These are phyloP conservation scores for Gautieria morchelliformis DNA, from an alignment of 768 basidiomycete genomes.

Conservation along the genomic window DNA sequence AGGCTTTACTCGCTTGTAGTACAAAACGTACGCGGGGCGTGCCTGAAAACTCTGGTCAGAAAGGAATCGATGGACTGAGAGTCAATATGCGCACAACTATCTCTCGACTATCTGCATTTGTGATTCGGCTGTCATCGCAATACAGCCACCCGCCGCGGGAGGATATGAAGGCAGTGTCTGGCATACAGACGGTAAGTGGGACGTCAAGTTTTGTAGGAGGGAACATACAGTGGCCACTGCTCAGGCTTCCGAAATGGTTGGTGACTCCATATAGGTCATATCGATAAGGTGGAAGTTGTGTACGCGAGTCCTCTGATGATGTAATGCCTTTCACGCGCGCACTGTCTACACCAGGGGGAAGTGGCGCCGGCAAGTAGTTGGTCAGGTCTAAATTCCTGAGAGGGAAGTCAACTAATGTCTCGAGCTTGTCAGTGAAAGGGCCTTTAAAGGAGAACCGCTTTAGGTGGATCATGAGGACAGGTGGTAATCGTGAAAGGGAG, in stretches of 20 bases:
- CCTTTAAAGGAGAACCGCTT: conserved; percentile 90
- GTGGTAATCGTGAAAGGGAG: conserved; percentile 86
- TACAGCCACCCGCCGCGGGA: conserved; percentile 85
- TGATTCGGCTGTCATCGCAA: conserved; percentile 88
- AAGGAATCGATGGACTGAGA: conserved; percentile 6
- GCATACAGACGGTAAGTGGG: conserved; percentile 1
- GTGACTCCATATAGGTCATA: conserved; percentile 96
- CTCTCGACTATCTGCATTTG: conserved; percentile 61
- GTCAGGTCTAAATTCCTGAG: conserved; percentile 49
- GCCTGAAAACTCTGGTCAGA: conserved; percentile 37
- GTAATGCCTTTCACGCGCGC: conserved; percentile 34
- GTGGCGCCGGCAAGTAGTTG: conserved; percentile 76
- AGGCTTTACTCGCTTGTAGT: conserved; percentile 49
- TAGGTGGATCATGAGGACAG: conserved; percentile 83
- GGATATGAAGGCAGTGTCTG: conserved; percentile 90
- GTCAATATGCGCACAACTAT: conserved; percentile 59
- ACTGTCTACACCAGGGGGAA: conserved; percentile 55
- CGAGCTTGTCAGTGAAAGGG: conserved; percentile 91
- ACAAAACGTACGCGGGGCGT: conserved; percentile 68
- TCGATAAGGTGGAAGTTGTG: conserved; percentile 77
- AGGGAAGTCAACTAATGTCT: conserved; percentile 91
- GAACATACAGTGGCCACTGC: conserved; percentile 82
- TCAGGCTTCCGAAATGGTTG: conserved; percentile 91
- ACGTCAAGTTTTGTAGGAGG: neutral
- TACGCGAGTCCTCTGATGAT: conserved; percentile 61